Evolutionary conservation across 768 basidiomycete species (phyloP), one percentile per base, ranked within the genome.

Genomic region (Suillus subaureus): DNA sequence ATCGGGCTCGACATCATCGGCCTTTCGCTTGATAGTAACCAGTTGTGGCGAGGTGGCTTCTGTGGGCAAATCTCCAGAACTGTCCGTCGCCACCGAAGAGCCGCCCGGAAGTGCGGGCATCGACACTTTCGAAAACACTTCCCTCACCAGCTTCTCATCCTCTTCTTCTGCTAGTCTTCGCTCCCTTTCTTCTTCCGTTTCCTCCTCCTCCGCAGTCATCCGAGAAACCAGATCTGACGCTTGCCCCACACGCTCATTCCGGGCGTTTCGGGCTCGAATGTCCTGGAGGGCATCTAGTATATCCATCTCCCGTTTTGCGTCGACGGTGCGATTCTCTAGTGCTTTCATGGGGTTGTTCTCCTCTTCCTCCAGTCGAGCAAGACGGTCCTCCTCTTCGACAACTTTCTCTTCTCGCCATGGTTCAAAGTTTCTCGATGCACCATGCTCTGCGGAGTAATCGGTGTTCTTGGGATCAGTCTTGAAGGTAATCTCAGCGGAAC

Each of bases 391-490:
- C 72, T 94, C 92, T 70, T 93, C 88, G 2, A 83, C 87, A 0
- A 85, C 90, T 69, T 84, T 71, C 73, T 94, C 90, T 63, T 96
- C 94, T 71, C 94, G 80, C 96, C 96, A 99, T 15, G 96, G 95
- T 79, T 99, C 97, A 73, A 98, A 99, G 75, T 99, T 99, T 6
- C 97, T 88, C 5, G 93, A 95, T 35, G 97, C 97, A 37, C 97
- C 97, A 73, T 98, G 97, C 79, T 99, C 97, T 51, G 94, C 94
- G 23, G 83, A 49, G 70, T 97, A 97, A 75, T 97, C 95, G 0
- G 96, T 96, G 74, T 97, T 96, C 84, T 97, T 97, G 23, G 97
- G 97, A 75, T 99, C 97, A 0, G 97, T 99, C 78, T 99, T 99
- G 89, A 99, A 99, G 0, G 97, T 99, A 69, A 99, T 99, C 76